Base-by-base conservation (phyloP, 768 basidiomycete species). In the Russula vinacea region DNA sequence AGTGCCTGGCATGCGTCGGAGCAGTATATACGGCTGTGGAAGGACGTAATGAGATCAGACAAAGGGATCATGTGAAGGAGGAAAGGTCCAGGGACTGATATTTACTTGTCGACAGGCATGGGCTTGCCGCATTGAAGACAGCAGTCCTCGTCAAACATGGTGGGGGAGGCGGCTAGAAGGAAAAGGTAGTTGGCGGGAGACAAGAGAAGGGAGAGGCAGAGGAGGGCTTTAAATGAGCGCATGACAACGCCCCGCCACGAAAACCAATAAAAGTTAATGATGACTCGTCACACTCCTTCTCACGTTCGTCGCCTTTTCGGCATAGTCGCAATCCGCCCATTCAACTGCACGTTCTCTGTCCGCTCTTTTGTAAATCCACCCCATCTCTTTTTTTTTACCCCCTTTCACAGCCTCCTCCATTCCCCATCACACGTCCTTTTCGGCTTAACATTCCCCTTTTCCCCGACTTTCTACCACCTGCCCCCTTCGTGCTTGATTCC, bases 71-170 rank as follows among this genome's bases (percentile, higher is more conserved):
- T 67, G 65, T 54, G 62, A 64, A 62, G 67, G 11, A 40, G 45
- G 44, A 51, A 9, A 35, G 56, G 32, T 65, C 6, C 60, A 62
- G 55, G 54, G 53, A 58, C 49, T 2, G 60, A 47, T 53, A 61
- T 47, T 58, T 62, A 69, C 68, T 64, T 67, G 58, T 62, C 70
- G 14, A 40, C 29, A 51, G 58, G 62, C 42, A 65, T 62, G 35
- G 68, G 70, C 50, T 67, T 70, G 56, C 72, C 72, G 52, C 72
- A 73, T 35, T 64, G 67, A 33, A 73, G 64, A 58, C 72, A 73
- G 69, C 69, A 69, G 60, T 71, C 71, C 52, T 72, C 72, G 44
- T 69, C 60, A 47, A 73, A 73, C 72, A 73, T 73, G 35, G 50
- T 24, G 8, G 35, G 35, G 35, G 35, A 35, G 35, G 35, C 17